Base-by-base conservation (phyloP, 2,329 filamentous ascomycete genomes). In the Ceratocystis ficicola region DNA sequence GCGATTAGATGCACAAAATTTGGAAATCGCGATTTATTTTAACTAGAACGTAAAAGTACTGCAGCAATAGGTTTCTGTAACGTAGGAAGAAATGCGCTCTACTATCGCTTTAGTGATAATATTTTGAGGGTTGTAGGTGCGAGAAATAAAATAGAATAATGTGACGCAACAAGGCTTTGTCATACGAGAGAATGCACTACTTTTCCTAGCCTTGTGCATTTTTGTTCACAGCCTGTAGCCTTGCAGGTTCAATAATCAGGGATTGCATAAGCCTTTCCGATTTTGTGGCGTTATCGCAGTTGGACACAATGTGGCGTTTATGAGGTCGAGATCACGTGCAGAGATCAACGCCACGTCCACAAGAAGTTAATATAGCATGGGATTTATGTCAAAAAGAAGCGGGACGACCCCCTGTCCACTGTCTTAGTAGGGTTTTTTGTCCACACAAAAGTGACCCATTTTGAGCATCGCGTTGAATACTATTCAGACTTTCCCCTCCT, bases 371-470 rank as follows among this genome's bases (percentile, higher is more conserved):
- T 28, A 44, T 62, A 64, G 25, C 41, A 64, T 65, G 48, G 63
- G 55, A 59, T 59, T 59, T 59, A 32, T 59, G 55, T n/a, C 28
- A 59, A 59, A 57, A 59, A 59, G 52, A 60, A 61, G 63, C 63
- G 36, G 44, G 46, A 66, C 62, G 28, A 59, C 46, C 63, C 63
- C 66, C 66, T 67, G 66, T 67, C 60, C 66, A 67, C 61, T 46
- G 72, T 73, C 70, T 50, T 70, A 67, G 74, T 76, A 76, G 74
- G 74, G 75, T 75, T 78, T 77, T 75, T 77, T 76, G 68, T 72
- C 73, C 76, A 76, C 77, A 77, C 76, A 78, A 76, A 77, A 77
- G 65, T 68, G 65, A 73, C 76, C 73, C 73, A 77, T 74, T 78
- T 77, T 73, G 74, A 76, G 74, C 72, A 72, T 73, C 73, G 71